Conservation (phyloP, 306 rosid species). For the Neltuma alba region DNA sequence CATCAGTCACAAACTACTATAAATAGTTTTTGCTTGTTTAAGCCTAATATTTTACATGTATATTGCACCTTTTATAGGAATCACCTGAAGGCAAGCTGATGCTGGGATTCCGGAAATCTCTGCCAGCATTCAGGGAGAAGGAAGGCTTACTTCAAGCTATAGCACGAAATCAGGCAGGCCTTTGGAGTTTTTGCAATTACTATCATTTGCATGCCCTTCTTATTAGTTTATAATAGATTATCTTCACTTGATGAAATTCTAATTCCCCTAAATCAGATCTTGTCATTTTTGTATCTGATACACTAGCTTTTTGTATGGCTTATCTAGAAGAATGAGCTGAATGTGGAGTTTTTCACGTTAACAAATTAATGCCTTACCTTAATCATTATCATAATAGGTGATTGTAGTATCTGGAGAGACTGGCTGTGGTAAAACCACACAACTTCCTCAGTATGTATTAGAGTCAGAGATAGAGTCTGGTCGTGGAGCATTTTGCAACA, state of each 20-base stretch:
- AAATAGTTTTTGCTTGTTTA: slow-evolving; percentile 26
- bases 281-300: slow-evolving; percentile 18
- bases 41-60: background rate
- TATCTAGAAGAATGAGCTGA: slow-evolving; percentile 29
- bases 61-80: slow-evolving; percentile 50
- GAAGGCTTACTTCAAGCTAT: slow-evolving; percentile 76
- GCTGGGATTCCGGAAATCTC: slow-evolving; percentile 78
- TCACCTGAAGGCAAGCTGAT: slow-evolving; percentile 83
- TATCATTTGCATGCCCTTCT: background rate
- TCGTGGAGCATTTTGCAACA: slow-evolving; percentile 83
- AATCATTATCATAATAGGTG: slow-evolving; percentile 52
- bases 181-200: background rate
- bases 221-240: slow-evolving; percentile 14
- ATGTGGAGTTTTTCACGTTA: slow-evolving; percentile 13
- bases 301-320: slow-evolving; percentile 6
- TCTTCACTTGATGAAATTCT: slow-evolving; percentile 10
- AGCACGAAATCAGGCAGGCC: slow-evolving; percentile 76
- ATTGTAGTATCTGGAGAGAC: slow-evolving; percentile 92
- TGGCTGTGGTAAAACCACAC: slow-evolving; percentile 99
- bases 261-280: slow-evolving; percentile 14
- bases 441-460: slow-evolving; percentile 93
- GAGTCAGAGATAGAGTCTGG: slow-evolving; percentile 89
- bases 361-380: slow-evolving; percentile 28
- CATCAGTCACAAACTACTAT: slow-evolving; percentile 20
- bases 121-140: slow-evolving; percentile 85